Percentiles rank a stretch among this genome's conserved stretches.
phyloP scores from a whole-genome alignment of 495 filamentous ascomycete species.

The Podospora conica region DNA sequence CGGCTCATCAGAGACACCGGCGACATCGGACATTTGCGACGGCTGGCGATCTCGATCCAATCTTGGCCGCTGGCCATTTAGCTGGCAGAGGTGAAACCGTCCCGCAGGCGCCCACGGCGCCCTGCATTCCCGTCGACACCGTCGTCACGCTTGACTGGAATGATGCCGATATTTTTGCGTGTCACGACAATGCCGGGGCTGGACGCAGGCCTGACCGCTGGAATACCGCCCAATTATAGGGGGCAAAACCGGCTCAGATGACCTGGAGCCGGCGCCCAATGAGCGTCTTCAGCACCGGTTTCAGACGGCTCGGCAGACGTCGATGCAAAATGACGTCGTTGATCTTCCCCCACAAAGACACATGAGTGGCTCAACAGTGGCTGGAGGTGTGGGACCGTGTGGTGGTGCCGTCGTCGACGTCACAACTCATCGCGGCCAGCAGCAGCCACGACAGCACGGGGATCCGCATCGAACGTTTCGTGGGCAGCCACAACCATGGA shows the following conservation, averaged over 20 bases:
- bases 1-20: background rate
- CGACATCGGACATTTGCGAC: background rate
- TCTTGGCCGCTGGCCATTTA: background rate
- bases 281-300: background rate
- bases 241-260: background rate
- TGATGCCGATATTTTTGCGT: background rate
- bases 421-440: background rate
- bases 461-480: background rate
- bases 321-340: background rate
- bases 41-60: background rate
- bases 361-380: background rate
- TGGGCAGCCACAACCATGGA: background rate
- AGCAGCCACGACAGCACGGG: background rate
- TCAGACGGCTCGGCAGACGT: background rate
- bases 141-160: background rate
- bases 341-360: background rate
- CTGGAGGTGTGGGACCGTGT: too few relatives aligned
- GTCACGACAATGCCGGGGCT: background rate
- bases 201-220: background rate
- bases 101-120: background rate
- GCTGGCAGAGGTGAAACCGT: background rate
- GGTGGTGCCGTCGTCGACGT: background rate
- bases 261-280: background rate
- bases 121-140: background rate
- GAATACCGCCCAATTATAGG: background rate